Percentiles rank a stretch among this genome's conserved stretches.
These are phyloP conservation scores for Fraxinus sp. DNA, from an alignment of 305 asterid genomes.

Conservation along the genomic window DNA sequence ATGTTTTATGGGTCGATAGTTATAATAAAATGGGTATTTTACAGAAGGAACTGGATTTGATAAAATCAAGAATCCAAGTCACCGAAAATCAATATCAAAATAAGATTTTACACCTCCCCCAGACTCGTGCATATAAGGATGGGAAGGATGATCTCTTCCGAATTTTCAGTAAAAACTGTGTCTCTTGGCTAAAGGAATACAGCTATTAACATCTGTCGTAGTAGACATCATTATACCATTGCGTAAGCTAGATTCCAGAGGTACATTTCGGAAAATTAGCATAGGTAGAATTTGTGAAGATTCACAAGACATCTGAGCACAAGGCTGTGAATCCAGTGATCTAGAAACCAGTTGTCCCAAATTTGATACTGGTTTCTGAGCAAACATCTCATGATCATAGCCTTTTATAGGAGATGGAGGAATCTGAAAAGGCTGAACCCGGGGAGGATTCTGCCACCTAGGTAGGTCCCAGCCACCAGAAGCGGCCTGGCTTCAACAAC, in stretches of 20 bases:
- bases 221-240: no score
- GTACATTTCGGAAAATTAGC: no score
- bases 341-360: slow-evolving; percentile 20
- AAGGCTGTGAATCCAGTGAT: neutral
- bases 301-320: neutral
- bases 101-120: slow-evolving; percentile 39
- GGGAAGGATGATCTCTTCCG: slow-evolving; percentile 12
- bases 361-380: slow-evolving; percentile 22
- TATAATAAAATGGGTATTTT: neutral
- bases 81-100: slow-evolving; percentile 19
- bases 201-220: slow-evolving; percentile 18
- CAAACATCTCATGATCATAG: slow-evolving; percentile 26
- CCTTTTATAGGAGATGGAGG: slow-evolving; percentile 54
- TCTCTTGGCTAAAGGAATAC: slow-evolving; percentile 37
- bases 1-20: neutral
- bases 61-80: neutral
- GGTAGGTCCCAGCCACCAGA: slow-evolving; percentile 73
- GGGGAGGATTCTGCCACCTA: slow-evolving; percentile 77
- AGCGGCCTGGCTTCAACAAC: slow-evolving; percentile 58
- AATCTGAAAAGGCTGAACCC: slow-evolving; percentile 41
- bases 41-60: neutral
- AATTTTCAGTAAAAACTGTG: slow-evolving; percentile 38
- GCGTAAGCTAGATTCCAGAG: slow-evolving; percentile 14
- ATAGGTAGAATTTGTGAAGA: neutral
- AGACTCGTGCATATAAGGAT: slow-evolving; percentile 41